Base-by-base conservation (phyloP, 2,329 filamentous ascomycete genomes). In the Monilinia laxa region DNA sequence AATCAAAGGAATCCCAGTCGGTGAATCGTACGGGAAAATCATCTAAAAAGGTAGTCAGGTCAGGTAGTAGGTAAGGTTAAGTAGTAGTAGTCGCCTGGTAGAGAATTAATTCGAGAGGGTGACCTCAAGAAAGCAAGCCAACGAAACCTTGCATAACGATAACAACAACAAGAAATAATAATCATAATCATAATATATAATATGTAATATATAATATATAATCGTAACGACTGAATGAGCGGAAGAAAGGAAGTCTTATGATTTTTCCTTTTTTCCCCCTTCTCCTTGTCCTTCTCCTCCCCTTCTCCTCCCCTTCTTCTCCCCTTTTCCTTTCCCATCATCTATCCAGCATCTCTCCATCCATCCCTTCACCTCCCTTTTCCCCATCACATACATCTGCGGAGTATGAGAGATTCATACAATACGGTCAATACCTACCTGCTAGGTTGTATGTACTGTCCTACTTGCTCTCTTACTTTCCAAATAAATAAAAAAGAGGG, bases 1-100 rank as follows among this genome's bases (percentile, higher is more conserved):
- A 64, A 57, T 38, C 62, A 64, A 35, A 25, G n/a, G n/a, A 40
- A 42, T 40, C 51, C 51, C 52, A 35, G 62, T 64, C 20, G 38
- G 62, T 38, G 38, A 57, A 64, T 64, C 38, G 51, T 47, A 47
- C 62, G 42, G 62, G 40, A 47, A 42, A 49, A 49, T 60, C 42
- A 47, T 59, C 25, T 56, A 6, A 35, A 35, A 54, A 38, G 38
- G 35, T 40, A 56, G 57, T 20, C 20, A 47, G 25, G 40, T 18
- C 12, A 56, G 31, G 54, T 56, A 6, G 45, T 47, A 47, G 45
- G 16, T 45, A 20, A 28, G 28, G 28, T 28, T 28, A 28, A 35
- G 31, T 35, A 35, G 31, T 31, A 35, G 31, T 35, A 35, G 31
- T 35, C 5, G 31, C 7, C 31, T 35, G 5, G 31, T 35, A 35